Evolutionary conservation across 805 yeast species (phyloP), one percentile per base, ranked within the genome.

Genomic region (Candida hungchunana): DNA sequence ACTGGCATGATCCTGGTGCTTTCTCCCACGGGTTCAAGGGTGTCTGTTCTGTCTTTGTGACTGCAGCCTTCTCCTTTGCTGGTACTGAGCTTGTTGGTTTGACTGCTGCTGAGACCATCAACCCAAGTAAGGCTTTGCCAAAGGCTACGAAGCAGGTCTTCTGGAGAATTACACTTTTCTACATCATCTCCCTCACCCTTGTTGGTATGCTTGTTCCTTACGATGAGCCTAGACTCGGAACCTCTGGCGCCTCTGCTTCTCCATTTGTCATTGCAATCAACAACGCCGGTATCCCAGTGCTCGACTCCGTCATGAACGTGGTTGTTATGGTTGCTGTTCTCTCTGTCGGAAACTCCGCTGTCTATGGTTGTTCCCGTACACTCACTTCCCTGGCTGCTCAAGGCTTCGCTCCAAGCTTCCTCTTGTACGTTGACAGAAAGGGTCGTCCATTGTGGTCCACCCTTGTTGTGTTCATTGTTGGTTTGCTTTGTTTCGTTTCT

Each of bases 201-300:
- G 73, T 66, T 51, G 85, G 89, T 32, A 71, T 82, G 47, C 66
- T 84, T 43, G 90, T 84, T n/a, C 89, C 90, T 13, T 81, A 71
- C 56, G 66, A 62, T 40, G 71, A 75, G 44, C 48, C 56, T 4
- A 58, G 74, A 42, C 60, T 71, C 39, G 75, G 74, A 37, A 58
- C 71, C 24, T 73, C 69, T 37, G 76, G 73, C 46, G 81, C 81
- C 31, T 59, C 77, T 18, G 84, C 88, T 10, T 82, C 89, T n/a
- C 90, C 93, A 13, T 82, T 82, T 50, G 89, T 82, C 34, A 75
- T 82, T 60, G 85, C 90, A 26, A 73, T 80, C 37, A 64, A 56
- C 23, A 66, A 69, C 31, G 82, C 82, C 19, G 82, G 83, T 37
- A 77, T 79, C 43, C 63, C 59, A 26, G 79, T 72, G 6, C 62